Evolutionary conservation across 2,329 filamentous ascomycete genomes (phyloP), one percentile per base, ranked within the genome.

Genomic region (Escovopsis sp.): DNA sequence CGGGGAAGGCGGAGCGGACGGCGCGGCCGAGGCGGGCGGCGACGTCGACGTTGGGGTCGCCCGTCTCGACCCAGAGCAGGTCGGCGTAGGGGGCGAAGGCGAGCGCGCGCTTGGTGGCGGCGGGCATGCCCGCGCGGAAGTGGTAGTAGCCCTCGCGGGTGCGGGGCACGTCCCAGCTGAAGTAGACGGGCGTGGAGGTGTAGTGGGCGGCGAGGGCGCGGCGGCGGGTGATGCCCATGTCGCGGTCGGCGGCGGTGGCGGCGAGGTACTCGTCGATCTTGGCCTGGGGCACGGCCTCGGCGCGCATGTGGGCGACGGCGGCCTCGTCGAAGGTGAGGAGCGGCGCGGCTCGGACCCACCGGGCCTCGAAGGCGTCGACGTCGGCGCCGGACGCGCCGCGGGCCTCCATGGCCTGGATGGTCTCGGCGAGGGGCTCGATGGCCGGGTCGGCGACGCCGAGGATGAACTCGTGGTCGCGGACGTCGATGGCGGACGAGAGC

Each of bases 11-110:
- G 0, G 63, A 59, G 36, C 81, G 75, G 41, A 98, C 90, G 31
- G 85, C 72, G 10, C 71, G 69, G 11, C 82, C 83, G 35, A 98
- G 85, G 34, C 69, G 66, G 4, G 70, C 65, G 0, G 84, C 85
- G 25, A 92, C 82, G 34, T 72, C 58, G 10, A 96, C 84, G 45
- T 76, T 79, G 16, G 90, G 88, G 46, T 90, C 81, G 33, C 83
- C 88, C 1, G 90, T 96, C 63, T 98, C 90, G 33, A 96, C 83
- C 90, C 90, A 98, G 11, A 96, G 70, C 14, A 98, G 77, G 56
- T 98, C 90, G 1, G 90, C 86, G 52, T 84, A 94, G 0, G 88
- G 87, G 0, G 78, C 86, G 49, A 93, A 96, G 33, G 81, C 84
- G 41, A 93, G 77, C 2, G 87, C 87, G 37, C 90, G 82, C 66